These are phyloP conservation scores for Odontarrhena argentea DNA, from an alignment of 345 rosid species.

Conservation along the genomic window DNA sequence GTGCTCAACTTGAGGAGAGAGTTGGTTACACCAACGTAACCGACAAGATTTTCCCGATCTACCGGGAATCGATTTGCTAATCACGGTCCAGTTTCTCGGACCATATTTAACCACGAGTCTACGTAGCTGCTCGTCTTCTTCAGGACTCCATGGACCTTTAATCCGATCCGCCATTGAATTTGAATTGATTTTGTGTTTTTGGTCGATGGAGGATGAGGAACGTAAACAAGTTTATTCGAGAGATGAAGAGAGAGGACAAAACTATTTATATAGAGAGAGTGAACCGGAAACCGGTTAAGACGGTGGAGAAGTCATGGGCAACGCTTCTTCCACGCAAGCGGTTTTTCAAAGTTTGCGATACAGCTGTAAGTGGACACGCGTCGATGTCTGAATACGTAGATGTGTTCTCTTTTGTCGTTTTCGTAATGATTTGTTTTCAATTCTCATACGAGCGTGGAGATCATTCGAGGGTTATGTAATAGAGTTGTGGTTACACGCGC, in stretches of 20 bases:
- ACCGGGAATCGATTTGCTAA: conserved; percentile 92
- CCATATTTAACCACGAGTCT: conserved; percentile 71
- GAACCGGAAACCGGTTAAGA: conserved; percentile 34
- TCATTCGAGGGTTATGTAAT: neutral
- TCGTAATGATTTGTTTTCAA: neutral
- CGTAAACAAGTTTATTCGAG: conserved; percentile 8
- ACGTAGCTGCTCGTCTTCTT: conserved; percentile 81
- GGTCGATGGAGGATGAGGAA: neutral
- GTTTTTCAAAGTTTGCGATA: conserved; percentile 62
- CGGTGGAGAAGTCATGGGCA: conserved; percentile 56
- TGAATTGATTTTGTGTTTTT: neutral
- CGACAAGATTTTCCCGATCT: conserved; percentile 93
- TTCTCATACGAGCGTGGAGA: conserved; percentile 24
- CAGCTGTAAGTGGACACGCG: conserved; percentile 91
- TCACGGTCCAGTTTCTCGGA: conserved; percentile 88
- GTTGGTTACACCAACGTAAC: conserved; percentile 94
- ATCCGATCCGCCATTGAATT: conserved; percentile 62
- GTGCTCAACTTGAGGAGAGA: conserved; percentile 91
- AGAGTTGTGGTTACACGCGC: neutral
- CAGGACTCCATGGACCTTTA: conserved; percentile 98
- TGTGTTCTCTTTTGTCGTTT: conserved; percentile 41
- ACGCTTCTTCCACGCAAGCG: conserved; percentile 65
- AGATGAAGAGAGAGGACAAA: conserved; percentile 25
- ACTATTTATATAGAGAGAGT: conserved; percentile 29
- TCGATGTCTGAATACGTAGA: conserved; percentile 36